phyloP scores from a whole-genome alignment of 176 grass and related monocot species.

The Bothriochloa decipiens region DNA sequence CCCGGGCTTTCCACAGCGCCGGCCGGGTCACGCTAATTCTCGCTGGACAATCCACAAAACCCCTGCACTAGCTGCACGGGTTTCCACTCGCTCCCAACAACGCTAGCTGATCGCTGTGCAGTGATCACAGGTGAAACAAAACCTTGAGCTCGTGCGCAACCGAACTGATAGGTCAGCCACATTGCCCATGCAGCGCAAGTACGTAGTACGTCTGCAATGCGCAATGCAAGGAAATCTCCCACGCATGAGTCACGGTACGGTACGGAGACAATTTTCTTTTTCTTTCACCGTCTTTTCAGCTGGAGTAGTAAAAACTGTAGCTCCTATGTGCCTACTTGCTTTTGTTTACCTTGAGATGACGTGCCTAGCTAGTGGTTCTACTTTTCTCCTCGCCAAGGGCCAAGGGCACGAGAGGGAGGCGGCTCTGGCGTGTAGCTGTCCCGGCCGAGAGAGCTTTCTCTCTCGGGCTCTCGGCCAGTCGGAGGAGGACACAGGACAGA shows the following conservation, averaged over 20 bases:
- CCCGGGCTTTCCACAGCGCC: neutral
- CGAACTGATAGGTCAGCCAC: neutral
- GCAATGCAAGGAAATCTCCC: too few relatives aligned
- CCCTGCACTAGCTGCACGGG: neutral
- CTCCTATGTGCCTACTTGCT: neutral
- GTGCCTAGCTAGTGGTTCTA: neutral
- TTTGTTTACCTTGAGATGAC: conserved; percentile 44
- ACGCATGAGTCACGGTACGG: neutral
- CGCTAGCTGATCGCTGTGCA: too few relatives aligned
- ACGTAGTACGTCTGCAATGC: too few relatives aligned
- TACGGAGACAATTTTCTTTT: conserved; percentile 27
- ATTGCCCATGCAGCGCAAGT: neutral
- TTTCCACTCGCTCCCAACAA: neutral
- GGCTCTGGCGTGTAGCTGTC: conserved; percentile 44
- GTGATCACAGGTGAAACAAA: neutral
- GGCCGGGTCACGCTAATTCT: neutral
- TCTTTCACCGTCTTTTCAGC: neutral
- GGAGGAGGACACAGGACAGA: neutral
- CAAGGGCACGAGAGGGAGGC: neutral
- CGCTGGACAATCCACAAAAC: neutral
- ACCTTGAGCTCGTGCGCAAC: neutral
- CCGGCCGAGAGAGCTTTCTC: neutral
- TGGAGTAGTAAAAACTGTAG: conserved; percentile 17
- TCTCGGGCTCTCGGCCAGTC: neutral
- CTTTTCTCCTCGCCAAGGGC: too few relatives aligned